phyloP scores from a whole-genome alignment of 148 eudicot species.

The Polygonum aviculare region DNA sequence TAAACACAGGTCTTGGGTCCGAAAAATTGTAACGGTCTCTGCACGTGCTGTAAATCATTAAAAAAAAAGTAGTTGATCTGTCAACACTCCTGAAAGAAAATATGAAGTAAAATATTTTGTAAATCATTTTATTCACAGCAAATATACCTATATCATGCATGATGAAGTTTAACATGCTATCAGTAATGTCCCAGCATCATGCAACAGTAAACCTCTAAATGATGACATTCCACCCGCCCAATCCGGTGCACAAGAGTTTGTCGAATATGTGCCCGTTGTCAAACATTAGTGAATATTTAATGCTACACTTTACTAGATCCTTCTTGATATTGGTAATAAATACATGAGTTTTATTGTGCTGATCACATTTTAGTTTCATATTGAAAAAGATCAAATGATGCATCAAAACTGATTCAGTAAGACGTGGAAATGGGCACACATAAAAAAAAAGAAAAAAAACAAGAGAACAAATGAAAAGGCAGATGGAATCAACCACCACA shows the following conservation, averaged over 20 bases:
- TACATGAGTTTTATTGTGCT: background rate
- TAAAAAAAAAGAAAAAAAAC: background rate
- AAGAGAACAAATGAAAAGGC: background rate
- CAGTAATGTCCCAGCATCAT: background rate
- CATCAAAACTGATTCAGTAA: background rate
- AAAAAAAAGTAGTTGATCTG: background rate
- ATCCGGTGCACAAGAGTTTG: background rate
- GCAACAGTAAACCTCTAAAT: background rate
- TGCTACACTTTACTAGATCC: background rate
- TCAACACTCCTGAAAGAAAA: background rate
- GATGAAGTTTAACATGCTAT: background rate
- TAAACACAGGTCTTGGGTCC: conserved; percentile 86
- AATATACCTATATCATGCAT: background rate
- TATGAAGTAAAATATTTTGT: background rate
- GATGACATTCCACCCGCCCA: background rate
- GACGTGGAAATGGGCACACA: background rate
- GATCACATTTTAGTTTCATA: background rate
- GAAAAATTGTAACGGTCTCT: conserved; percentile 82
- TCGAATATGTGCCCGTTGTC: background rate
- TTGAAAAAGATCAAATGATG: background rate
- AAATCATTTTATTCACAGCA: background rate
- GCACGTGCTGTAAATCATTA: conserved; percentile 80
- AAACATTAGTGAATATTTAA: background rate
- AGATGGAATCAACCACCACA: background rate
- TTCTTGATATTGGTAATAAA: background rate